Evolutionary conservation across 2,329 filamentous ascomycete species (phyloP).

Genomic region (Pseudopithomyces chartarum): DNA sequence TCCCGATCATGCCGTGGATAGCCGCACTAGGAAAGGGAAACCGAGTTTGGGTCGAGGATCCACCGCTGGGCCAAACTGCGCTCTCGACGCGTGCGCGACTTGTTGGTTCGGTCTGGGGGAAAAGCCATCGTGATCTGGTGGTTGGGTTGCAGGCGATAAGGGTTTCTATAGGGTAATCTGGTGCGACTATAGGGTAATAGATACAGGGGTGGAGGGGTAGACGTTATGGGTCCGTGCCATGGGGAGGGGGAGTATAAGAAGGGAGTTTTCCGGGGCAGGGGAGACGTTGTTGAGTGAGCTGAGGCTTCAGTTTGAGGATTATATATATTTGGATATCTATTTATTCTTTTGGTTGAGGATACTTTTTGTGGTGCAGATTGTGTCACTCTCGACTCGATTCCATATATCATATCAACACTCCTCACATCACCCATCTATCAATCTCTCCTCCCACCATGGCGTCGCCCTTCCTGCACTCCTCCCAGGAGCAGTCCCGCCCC

Average conservation of each 20-base stretch:
- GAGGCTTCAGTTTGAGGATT: no score
- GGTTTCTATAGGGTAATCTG: conserved; percentile 41
- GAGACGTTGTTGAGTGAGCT: no score
- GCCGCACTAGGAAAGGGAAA: conserved; percentile 35
- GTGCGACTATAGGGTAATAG: conserved; percentile 42
- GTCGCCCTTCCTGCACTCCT: conserved; percentile 23
- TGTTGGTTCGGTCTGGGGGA: conserved; percentile 27
- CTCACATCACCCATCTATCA: background rate
- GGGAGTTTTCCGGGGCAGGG: no score
- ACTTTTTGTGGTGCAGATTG: no score
- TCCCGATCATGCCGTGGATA: conserved; percentile 31
- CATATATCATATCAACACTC: no score
- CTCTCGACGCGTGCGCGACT: background rate
- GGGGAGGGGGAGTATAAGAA: background rate
- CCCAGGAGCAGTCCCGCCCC: conserved; percentile 44
- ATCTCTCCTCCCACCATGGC: conserved; percentile 21
- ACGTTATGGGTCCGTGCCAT: background rate
- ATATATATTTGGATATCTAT: no score
- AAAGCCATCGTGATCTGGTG: conserved; percentile 12
- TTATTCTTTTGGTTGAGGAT: no score
- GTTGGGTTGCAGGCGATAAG: conserved; percentile 15
- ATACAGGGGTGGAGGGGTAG: conserved; percentile 21
- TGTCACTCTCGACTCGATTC: no score
- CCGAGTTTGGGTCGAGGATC: conserved; percentile 23
- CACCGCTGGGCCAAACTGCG: no score